These are phyloP conservation scores for Juglanconis juglandina DNA, from an alignment of 2,329 filamentous ascomycete genomes.

Conservation along the genomic window DNA sequence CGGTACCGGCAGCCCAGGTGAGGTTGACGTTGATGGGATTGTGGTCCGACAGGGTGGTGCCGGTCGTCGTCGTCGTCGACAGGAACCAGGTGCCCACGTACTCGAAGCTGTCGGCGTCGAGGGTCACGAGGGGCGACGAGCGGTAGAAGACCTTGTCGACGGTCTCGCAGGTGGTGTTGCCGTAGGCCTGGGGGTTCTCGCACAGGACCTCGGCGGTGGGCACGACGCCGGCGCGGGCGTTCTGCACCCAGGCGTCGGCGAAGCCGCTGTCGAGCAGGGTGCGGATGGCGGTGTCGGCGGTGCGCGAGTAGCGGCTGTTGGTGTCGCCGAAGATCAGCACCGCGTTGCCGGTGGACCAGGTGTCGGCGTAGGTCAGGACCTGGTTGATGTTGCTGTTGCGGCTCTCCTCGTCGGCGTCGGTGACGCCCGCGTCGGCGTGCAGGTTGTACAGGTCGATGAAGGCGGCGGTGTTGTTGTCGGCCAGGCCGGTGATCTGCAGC, in stretches of 20 bases:
- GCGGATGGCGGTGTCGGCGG: slow-evolving; percentile 45
- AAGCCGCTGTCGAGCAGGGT: slow-evolving; percentile 48
- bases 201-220: slow-evolving; percentile 48
- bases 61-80: slow-evolving; percentile 49
- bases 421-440: slow-evolving; percentile 61
- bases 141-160: slow-evolving; percentile 67
- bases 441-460: slow-evolving; percentile 65
- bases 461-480: slow-evolving; percentile 33
- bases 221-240: slow-evolving; percentile 44
- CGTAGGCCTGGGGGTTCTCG: slow-evolving; percentile 48
- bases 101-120: slow-evolving; percentile 47
- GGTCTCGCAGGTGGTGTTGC: slow-evolving; percentile 55
- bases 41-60: slow-evolving; percentile 59
- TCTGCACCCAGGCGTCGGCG: slow-evolving; percentile 58
- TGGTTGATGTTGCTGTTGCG: slow-evolving; percentile 59
- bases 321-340: slow-evolving; percentile 64
- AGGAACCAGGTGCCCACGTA: slow-evolving; percentile 58
- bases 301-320: slow-evolving; percentile 61
- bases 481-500: slow-evolving; percentile 40
- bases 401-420: slow-evolving; percentile 49
- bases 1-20: slow-evolving; percentile 36
- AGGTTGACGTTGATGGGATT: slow-evolving; percentile 61
- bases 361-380: slow-evolving; percentile 54
- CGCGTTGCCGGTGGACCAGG: slow-evolving; percentile 55
- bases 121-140: slow-evolving; percentile 40